Conservation (phyloP, 148 eudicot species). For the Amaranthus hypochondriacus region DNA sequence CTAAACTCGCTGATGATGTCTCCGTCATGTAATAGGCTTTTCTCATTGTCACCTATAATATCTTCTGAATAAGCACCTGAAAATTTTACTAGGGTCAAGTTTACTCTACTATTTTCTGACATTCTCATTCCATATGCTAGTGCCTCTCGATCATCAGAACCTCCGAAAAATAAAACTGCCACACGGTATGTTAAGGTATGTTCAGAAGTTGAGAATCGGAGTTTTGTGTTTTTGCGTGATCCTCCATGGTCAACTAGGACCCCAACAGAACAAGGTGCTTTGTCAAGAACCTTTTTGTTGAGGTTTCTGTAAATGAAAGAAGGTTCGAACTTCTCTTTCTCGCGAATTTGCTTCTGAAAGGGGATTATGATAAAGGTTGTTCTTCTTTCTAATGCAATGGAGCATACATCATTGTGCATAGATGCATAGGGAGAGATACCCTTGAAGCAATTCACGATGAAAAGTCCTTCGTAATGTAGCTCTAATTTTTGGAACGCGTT, state of each 20-base stretch:
- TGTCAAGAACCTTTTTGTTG: conserved; percentile 42
- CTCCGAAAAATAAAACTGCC: conserved; percentile 49
- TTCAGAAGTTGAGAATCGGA: conserved; percentile 15
- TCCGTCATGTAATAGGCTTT: conserved; percentile 36
- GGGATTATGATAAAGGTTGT: conserved; percentile 46
- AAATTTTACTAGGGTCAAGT: conserved; percentile 31
- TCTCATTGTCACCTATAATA: conserved; percentile 27
- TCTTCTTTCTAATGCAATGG: conserved; percentile 51
- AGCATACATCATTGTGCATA: conserved; percentile 67
- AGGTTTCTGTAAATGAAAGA: conserved; percentile 35
- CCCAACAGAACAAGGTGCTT: conserved; percentile 62
- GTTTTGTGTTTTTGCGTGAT: conserved; percentile 11
- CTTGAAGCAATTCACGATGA: conserved; percentile 35
- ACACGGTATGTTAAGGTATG: conserved; percentile 22
- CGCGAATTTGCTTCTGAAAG: conserved; percentile 32
- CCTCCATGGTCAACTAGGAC: conserved; percentile 41
- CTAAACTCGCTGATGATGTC: conserved; percentile 37
- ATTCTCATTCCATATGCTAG: conserved; percentile 39
- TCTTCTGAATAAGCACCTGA: conserved; percentile 10
- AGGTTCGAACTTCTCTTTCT: conserved; percentile 24
- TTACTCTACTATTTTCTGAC: conserved; percentile 32
- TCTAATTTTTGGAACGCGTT: conserved; percentile 44
- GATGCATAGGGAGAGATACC: conserved; percentile 53
- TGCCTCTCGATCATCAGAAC: conserved; percentile 51
- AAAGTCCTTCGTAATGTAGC: conserved; percentile 27